These are phyloP conservation scores for Stereocaulon alpinum DNA, from an alignment of 495 filamentous ascomycete genomes.

Conservation along the genomic window DNA sequence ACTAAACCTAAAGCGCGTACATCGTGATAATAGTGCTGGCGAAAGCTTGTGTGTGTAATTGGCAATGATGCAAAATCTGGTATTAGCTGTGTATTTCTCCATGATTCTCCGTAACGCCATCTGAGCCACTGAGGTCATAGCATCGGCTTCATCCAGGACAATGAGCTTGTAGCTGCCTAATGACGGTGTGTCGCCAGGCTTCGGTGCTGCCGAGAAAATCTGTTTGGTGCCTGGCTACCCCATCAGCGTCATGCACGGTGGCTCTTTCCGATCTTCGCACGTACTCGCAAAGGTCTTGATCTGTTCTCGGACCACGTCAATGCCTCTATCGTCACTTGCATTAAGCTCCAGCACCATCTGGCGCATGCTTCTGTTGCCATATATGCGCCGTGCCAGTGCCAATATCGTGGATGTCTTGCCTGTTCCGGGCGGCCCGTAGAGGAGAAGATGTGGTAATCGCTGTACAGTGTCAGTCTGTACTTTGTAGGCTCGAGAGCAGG, in stretches of 20 bases:
- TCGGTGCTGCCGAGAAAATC: conserved; percentile 49
- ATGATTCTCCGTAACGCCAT: conserved; percentile 97
- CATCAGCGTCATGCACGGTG: conserved; percentile 38
- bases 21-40: conserved; percentile 82
- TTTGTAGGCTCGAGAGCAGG: not conserved
- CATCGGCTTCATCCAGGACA: conserved; percentile 94
- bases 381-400: conserved; percentile 80
- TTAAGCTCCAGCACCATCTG: conserved; percentile 98
- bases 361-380: conserved; percentile 81
- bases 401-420: conserved; percentile 97
- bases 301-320: conserved; percentile 96
- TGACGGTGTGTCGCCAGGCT: conserved; percentile 34
- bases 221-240: conserved; percentile 51
- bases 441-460: conserved; percentile 88
- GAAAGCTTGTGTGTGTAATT: conserved; percentile 99
- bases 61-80: conserved; percentile 95
- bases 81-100: conserved; percentile 99
- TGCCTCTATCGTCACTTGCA: conserved; percentile 92
- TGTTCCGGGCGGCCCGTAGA: conserved; percentile 94
- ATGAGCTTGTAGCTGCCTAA: conserved; percentile 87
- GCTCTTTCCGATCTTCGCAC: not conserved
- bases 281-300: conserved; percentile 96
- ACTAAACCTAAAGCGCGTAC: conserved; percentile 91
- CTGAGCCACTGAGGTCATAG: conserved; percentile 93
- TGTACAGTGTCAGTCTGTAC: conserved; percentile 23